Conservation (phyloP, 805 yeast genomes). For the Saccharomycopsis sp. region DNA sequence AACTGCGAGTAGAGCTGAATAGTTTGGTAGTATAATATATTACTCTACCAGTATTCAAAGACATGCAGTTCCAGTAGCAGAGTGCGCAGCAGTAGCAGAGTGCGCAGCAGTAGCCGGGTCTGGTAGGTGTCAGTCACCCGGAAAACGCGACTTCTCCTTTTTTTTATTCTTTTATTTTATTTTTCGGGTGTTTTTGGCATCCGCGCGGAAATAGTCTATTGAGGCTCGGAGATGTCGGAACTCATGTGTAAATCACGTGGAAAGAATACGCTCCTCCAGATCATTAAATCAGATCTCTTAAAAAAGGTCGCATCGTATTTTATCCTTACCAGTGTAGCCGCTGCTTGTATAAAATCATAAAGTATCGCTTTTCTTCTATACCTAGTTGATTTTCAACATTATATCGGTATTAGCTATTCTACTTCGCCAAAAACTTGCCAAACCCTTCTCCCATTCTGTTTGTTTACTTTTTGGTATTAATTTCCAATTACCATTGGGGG, state of each 20-base stretch:
- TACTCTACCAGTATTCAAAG: background rate
- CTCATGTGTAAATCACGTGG: background rate
- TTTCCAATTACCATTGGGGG: too few relatives aligned
- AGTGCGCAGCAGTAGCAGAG: too few relatives aligned
- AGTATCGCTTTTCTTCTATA: too few relatives aligned
- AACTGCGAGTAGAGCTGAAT: background rate
- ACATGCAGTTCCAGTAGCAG: background rate
- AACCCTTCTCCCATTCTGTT: too few relatives aligned
- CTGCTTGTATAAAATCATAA: too few relatives aligned
- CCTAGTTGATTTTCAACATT: background rate
- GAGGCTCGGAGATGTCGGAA: background rate
- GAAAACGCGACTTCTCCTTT: background rate
- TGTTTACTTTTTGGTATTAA: background rate
- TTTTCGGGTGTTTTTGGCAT: background rate
- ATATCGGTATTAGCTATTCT: background rate
- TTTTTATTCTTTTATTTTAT: too few relatives aligned
- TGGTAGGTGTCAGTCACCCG: background rate
- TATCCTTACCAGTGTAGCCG: too few relatives aligned
- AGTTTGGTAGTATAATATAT: too few relatives aligned
- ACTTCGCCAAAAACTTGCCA: too few relatives aligned
- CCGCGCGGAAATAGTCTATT: background rate
- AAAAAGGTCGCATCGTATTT: background rate
- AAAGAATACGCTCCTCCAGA: too few relatives aligned
- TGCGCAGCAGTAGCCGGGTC: background rate
- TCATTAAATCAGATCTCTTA: background rate